Evolutionary conservation across 176 grass and related monocot species (phyloP), one percentile per base, ranked within the genome.

Genomic region (Hsuehochloa calcarea): DNA sequence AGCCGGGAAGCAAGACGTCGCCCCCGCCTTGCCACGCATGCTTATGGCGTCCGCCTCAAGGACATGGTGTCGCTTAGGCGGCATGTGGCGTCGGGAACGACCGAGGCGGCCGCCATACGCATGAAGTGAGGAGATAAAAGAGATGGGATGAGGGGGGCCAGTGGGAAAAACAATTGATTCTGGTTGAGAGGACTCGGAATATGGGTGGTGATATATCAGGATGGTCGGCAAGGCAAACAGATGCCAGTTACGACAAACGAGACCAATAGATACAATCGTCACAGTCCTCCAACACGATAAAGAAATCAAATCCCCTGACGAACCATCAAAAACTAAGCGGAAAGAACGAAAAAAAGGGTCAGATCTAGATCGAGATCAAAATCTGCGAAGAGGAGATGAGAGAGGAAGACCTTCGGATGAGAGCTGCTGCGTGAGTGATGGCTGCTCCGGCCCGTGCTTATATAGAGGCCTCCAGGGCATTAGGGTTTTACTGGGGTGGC

Each of bases 151-250:
- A 38, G 37, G 37, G 37, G 37, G 37, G 37, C 37, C 37, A 38
- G 37, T n/a, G 39, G 16, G 2, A 2, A 1, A 0, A 0, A 1
- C 15, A 5, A 12, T 1, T 52, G 0, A 31, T 23, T 54, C 41
- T 12, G 1, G 0, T 11, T 23, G 3, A 35, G 64, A 81, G 87
- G 93, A 96, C 97, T 99, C 97, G 9, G 97, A 91, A 88, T 99
- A 96, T 96, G 96, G 96, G 96, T 99, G 91, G 97, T 99, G 97
- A 99, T 99, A 96, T 99, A 94, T 81, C 93, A 99, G 92, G 1
- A 86, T 94, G 88, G 97, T 96, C 97, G 97, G 78, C 97, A 99
- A 96, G 93, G 97, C 97, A 88, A 65, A 43, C 26, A 77, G 19
- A 83, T 85, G 88, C 93, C 96, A 86, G 4, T 96, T 99, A 96